Evolutionary conservation across 306 rosid species (phyloP).

Genomic region (Vigna angularis): DNA sequence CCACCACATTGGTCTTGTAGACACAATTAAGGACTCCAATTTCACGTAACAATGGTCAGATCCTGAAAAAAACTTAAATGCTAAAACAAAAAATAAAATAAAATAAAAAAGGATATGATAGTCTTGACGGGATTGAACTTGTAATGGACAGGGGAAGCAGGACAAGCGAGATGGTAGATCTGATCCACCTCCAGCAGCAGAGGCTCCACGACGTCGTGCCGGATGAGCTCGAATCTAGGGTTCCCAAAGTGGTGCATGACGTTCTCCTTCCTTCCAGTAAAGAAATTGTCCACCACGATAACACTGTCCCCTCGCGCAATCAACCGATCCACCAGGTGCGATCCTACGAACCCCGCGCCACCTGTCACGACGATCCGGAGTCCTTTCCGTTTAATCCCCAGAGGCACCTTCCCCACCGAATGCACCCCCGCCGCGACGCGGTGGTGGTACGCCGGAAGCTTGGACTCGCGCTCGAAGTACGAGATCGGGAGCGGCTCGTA

Average conservation of each 20-base stretch:
- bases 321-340: constrained; percentile 91
- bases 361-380: constrained; percentile 96
- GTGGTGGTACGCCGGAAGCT: constrained; percentile 17
- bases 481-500: constrained; percentile 51
- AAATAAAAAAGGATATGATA: constrained; percentile 79
- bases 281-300: constrained; percentile 92
- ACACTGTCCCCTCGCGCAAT: constrained; percentile 93
- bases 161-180: constrained; percentile 99
- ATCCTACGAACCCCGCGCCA: constrained; percentile 95
- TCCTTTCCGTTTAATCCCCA: constrained; percentile 81
- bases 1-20: constrained; percentile 98
- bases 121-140: constrained; percentile 98
- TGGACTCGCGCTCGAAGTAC: constrained; percentile 44
- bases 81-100: background rate
- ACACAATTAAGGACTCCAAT: constrained; percentile 58
- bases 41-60: background rate
- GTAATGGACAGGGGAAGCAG: constrained; percentile 97
- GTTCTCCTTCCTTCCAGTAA: constrained; percentile 90
- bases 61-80: background rate
- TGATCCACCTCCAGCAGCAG: constrained; percentile 92
- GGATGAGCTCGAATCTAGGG: constrained; percentile 88
- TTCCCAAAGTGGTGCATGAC: constrained; percentile 94
- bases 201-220: constrained; percentile 98
- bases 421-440: constrained; percentile 39
- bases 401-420: constrained; percentile 80